phyloP scores from a whole-genome alignment of 1,139 yeast genomes.

The Debaryomyces coudertii region DNA sequence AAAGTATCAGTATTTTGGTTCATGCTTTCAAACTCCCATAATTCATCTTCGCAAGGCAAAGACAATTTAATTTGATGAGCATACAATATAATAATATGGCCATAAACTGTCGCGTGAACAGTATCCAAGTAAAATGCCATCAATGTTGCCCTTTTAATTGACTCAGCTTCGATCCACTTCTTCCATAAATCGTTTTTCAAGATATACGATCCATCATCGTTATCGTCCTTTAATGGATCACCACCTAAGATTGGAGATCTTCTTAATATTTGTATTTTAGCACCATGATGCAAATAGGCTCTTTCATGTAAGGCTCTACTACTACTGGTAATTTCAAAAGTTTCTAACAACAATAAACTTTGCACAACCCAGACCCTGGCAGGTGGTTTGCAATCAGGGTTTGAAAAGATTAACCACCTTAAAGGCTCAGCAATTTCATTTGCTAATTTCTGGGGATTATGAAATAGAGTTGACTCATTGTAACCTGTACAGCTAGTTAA shows the following conservation, averaged over 20 bases:
- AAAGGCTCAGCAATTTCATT: slow-evolving; percentile 60
- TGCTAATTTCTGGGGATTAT: slow-evolving; percentile 26
- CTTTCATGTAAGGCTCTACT: slow-evolving; percentile 63
- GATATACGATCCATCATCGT: slow-evolving; percentile 23
- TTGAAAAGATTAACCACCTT: slow-evolving; percentile 61
- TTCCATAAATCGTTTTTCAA: slow-evolving; percentile 24
- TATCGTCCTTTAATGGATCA: slow-evolving; percentile 45
- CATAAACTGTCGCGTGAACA: slow-evolving; percentile 37
- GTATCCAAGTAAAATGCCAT: slow-evolving; percentile 38
- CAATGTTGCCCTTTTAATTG: slow-evolving; percentile 35
- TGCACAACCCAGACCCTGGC: slow-evolving; percentile 68
- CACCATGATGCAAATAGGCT: slow-evolving; percentile 73
- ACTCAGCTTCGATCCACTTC: slow-evolving; percentile 37
- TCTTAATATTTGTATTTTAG: slow-evolving; percentile 68
- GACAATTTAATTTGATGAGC: slow-evolving; percentile 36
- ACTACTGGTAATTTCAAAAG: slow-evolving; percentile 55
- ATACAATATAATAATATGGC: slow-evolving; percentile 30
- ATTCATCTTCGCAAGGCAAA: slow-evolving; percentile 34
- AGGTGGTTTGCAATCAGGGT: slow-evolving; percentile 54
- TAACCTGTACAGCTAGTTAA: slow-evolving; percentile 22
- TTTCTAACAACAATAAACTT: slow-evolving; percentile 59
- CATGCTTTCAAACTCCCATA: slow-evolving; percentile 30
- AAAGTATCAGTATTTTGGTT: slow-evolving; percentile 13
- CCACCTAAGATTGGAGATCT: slow-evolving; percentile 72
- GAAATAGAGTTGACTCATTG: slow-evolving; percentile 17